A percentile compares a stretch with the other conserved stretches of the same genome.
Evolutionary conservation across 108 stramenopile genomes (phyloP).

Genomic region (Epithemia pelagica): DNA sequence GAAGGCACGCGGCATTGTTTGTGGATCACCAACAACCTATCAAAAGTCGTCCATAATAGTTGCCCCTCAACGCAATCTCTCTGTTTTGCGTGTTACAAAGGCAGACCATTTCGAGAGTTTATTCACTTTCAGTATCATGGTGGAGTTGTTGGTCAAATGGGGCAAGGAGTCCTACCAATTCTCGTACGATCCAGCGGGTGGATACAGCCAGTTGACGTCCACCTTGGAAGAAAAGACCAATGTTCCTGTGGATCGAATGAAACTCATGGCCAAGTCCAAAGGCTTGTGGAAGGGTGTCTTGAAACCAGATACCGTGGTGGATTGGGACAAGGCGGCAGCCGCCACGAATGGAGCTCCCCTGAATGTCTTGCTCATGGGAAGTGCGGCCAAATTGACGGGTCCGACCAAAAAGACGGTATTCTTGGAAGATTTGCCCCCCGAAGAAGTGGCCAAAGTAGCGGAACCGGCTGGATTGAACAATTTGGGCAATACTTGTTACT

Average conservation of each 20-base stretch:
- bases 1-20: too few relatives aligned
- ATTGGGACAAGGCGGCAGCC: conserved; percentile 35
- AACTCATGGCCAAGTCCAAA: conserved; percentile 94
- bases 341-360: conserved; percentile 56
- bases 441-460: conserved; percentile 80
- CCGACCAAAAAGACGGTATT: conserved; percentile 84
- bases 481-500: conserved; percentile 98
- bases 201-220: conserved; percentile 76
- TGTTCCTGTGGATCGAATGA: conserved; percentile 93
- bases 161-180: conserved; percentile 80
- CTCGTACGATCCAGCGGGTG: conserved; percentile 54
- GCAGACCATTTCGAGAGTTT: too few relatives aligned
- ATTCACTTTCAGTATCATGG: background rate
- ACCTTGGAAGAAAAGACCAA: conserved; percentile 85
- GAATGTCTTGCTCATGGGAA: conserved; percentile 94
- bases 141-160: conserved; percentile 71
- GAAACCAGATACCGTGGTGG: conserved; percentile 79
- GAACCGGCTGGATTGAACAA: conserved; percentile 95
- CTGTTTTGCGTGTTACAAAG: too few relatives aligned
- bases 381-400: conserved; percentile 80
- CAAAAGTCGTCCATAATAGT: too few relatives aligned
- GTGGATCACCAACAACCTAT: too few relatives aligned
- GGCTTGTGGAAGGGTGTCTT: conserved; percentile 92
- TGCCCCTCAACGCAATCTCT: too few relatives aligned
- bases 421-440: conserved; percentile 93